phyloP scores from a whole-genome alignment of 2,329 filamentous ascomycete species.

The Eutypella sp. region DNA sequence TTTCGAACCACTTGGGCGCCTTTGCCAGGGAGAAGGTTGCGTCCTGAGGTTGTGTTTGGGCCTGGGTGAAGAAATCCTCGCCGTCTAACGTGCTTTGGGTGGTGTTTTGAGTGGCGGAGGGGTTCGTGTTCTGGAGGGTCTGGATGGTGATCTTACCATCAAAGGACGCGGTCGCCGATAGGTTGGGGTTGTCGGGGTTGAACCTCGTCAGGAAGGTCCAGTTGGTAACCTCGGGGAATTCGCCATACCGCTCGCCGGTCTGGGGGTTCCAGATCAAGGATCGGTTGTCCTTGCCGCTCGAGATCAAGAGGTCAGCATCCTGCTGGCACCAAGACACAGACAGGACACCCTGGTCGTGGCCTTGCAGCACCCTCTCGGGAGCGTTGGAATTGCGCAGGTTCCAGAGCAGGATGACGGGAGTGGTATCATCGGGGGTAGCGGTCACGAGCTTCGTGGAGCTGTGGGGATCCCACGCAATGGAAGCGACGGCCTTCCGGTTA shows the following conservation, averaged over 20 bases:
- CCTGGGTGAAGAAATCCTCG: slow-evolving; percentile 94
- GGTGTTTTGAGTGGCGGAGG: slow-evolving; percentile 61
- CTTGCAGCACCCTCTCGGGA: slow-evolving; percentile 79
- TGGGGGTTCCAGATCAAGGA: slow-evolving; percentile 96
- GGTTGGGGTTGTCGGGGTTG: slow-evolving; percentile 85
- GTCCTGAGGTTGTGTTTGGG: slow-evolving; percentile 84
- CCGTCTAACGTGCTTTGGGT: slow-evolving; percentile 71
- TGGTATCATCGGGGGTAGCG: slow-evolving; percentile 81
- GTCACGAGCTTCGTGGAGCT: slow-evolving; percentile 93
- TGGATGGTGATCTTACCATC: slow-evolving; percentile 94
- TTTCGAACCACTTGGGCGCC: slow-evolving; percentile 85
- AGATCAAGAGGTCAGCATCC: slow-evolving; percentile 82
- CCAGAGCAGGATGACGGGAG: slow-evolving; percentile 87
- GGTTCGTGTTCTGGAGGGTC: slow-evolving; percentile 89
- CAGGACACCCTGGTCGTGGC: slow-evolving; percentile 90
- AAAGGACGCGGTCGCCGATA: slow-evolving; percentile 93
- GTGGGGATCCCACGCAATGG: slow-evolving; percentile 95
- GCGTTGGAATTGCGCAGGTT: slow-evolving; percentile 94
- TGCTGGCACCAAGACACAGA: slow-evolving; percentile 94
- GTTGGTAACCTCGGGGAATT: slow-evolving; percentile 97
- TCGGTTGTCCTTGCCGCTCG: slow-evolving; percentile 93
- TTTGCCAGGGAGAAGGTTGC: slow-evolving; percentile 82
- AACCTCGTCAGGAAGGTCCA: slow-evolving; percentile 97
- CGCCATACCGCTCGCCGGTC: slow-evolving; percentile 79
- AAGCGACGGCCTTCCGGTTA: slow-evolving; percentile 88